Evolutionary conservation across 2,329 filamentous ascomycete species (phyloP).

Genomic region (Fusarium odoratissimum): DNA sequence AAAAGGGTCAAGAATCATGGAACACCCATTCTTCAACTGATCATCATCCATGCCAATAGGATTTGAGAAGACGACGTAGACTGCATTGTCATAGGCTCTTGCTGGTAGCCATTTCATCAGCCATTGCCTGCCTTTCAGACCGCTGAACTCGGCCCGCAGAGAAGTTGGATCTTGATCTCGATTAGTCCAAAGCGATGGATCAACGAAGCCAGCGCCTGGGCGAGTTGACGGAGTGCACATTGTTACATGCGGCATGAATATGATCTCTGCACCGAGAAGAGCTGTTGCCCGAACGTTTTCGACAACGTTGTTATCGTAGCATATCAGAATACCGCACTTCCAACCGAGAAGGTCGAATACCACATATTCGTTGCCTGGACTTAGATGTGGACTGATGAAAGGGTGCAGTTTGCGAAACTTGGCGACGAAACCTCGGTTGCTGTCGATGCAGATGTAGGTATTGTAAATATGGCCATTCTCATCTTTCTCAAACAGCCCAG

Average conservation of each 20-base stretch:
- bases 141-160: not conserved
- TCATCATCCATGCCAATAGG: not conserved
- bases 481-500: not conserved
- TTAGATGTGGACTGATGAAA: not conserved
- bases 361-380: not conserved
- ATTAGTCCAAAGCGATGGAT: not conserved
- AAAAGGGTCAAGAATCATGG: not conserved
- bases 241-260: not conserved
- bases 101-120: not conserved
- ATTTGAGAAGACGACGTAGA: not conserved
- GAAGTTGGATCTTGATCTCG: not conserved
- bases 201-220: not conserved
- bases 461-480: not conserved
- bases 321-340: slow-evolving; percentile 1
- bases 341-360: not conserved
- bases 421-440: not conserved
- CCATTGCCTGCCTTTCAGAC: not conserved
- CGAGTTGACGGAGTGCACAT: slow-evolving; percentile 1
- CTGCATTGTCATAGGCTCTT: not conserved
- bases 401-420: not conserved
- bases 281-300: not conserved
- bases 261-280: not conserved
- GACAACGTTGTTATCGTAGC: not conserved
- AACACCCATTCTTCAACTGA: not conserved
- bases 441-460: not conserved